A percentile compares a stretch with the other conserved stretches of the same genome.
These are phyloP conservation scores for Penicillium capsulatum DNA, from an alignment of 2,329 filamentous ascomycete species.

Conservation along the genomic window DNA sequence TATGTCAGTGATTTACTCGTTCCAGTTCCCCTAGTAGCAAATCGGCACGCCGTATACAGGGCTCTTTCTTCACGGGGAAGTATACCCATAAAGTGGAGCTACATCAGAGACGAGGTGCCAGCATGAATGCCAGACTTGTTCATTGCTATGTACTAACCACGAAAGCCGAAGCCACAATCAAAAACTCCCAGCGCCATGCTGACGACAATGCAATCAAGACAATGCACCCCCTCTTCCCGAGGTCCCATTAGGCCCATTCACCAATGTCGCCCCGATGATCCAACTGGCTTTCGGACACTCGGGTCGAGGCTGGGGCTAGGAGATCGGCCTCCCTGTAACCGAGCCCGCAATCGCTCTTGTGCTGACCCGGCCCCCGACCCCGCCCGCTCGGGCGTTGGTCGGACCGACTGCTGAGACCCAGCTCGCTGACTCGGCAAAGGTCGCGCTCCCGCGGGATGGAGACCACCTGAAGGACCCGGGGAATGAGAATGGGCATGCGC, in stretches of 20 bases:
- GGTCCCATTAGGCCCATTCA: too few relatives aligned
- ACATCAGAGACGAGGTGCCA: too few relatives aligned
- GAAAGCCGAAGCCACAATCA: too few relatives aligned
- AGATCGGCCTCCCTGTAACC: constrained; percentile 60
- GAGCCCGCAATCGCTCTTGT: constrained; percentile 76
- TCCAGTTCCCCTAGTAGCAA: too few relatives aligned
- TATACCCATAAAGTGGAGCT: too few relatives aligned
- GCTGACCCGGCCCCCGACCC: constrained; percentile 46
- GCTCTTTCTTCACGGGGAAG: too few relatives aligned
- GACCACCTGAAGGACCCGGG: constrained; percentile 20
- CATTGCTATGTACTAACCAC: too few relatives aligned
- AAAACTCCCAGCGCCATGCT: constrained; percentile 22
- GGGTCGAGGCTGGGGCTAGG: constrained; percentile 34
- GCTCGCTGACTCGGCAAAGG: constrained; percentile 68
- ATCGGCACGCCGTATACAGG: too few relatives aligned
- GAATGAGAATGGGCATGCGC: constrained; percentile 23
- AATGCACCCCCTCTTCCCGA: too few relatives aligned
- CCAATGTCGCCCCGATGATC: constrained; percentile 19
- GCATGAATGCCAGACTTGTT: too few relatives aligned
- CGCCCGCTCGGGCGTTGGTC: constrained; percentile 32
- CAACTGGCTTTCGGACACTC: constrained; percentile 33
- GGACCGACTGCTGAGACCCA: constrained; percentile 66
- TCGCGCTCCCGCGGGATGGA: constrained; percentile 42
- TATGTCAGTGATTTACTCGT: too few relatives aligned
- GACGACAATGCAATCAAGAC: constrained; percentile 12